Evolutionary conservation across 148 eudicot species (phyloP), one percentile per base, ranked within the genome.

Genomic region (Pharnaceum exiguum): DNA sequence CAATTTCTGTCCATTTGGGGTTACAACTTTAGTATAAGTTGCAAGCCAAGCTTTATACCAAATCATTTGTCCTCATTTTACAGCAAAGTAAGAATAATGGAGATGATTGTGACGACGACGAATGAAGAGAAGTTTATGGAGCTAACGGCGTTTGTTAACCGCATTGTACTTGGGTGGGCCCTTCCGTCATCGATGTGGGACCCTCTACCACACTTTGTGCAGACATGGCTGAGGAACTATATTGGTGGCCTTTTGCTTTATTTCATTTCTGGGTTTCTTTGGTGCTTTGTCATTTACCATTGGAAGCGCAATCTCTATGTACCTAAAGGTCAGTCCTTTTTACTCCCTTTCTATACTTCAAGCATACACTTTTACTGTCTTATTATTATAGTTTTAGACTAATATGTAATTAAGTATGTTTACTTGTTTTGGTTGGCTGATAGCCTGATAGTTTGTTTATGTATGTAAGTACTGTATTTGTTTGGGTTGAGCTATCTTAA

Each of bases 271-370:
- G 87, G 89, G 29, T 65, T 77, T 27, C 68, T 86, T 5, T 93
- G 99, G 99, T 93, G 91, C 68, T 73, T 93, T 57, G 79, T 85
- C 37, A 85, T 93, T 31, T 93, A 93, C 48, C 80, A 88, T 67
- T 66, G 85, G 74, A 85, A 79, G 56, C 90, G 82, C 53, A 81
- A 80, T 48, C 85, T 83, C 31, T 86, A 75, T 51, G 63, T 93
- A 30, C 95, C 99, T 17, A 81, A 88, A 89, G 99, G 99, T 85
- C 24, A n/a, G 19, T 18, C 13, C 35, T 54, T 49, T 7, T 38
- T 5, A 33, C 2, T 46, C 3, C 50, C 0, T 15, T 2, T 42
- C 15, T 17, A 7, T 26, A 17, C 2, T 32, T 32, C 12, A n/a
- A n/a, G n/a, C n/a, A n/a, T n/a, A n/a, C n/a, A n/a, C n/a, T n/a